These are phyloP conservation scores for Syncephalis fuscata DNA, from an alignment of 371 early-diverging fungal genomes.

Conservation along the genomic window DNA sequence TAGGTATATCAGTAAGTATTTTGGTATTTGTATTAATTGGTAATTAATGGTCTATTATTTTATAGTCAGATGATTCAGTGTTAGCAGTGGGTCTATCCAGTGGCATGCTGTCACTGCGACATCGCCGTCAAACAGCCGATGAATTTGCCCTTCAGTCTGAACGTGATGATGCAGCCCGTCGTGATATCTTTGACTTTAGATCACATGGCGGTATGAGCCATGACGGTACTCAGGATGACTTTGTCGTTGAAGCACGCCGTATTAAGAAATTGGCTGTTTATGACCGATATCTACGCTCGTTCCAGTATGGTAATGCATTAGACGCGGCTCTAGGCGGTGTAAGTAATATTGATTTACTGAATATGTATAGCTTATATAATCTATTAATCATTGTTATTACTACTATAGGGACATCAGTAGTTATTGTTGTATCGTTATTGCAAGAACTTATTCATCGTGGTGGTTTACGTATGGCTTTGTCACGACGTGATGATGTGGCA, in stretches of 20 bases:
- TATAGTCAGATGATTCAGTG: constrained; percentile 63
- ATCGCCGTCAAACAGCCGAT: constrained; percentile 39
- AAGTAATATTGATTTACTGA: too few species aligned
- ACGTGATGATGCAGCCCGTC: neutral
- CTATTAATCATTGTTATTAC: neutral
- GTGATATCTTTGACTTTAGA: neutral
- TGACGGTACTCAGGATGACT: constrained; percentile 34
- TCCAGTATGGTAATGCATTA: constrained; percentile 76
- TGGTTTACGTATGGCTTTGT: constrained; percentile 57
- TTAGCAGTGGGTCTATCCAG: constrained; percentile 86
- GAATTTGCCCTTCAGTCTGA: constrained; percentile 10
- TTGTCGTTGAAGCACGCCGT: constrained; percentile 44
- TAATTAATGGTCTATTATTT: neutral
- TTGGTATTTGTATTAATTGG: neutral
- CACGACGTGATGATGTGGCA: constrained; percentile 73
- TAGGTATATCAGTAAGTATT: constrained; percentile 50
- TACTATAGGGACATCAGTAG: too few species aligned
- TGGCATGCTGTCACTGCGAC: constrained; percentile 75
- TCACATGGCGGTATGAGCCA: neutral
- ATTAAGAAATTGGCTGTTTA: constrained; percentile 46
- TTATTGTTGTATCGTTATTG: constrained; percentile 48
- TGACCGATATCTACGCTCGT: constrained; percentile 60
- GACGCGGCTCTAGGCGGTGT: constrained; percentile 39
- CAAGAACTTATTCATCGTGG: constrained; percentile 82
- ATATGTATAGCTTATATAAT: too few species aligned